A percentile compares a stretch with the other conserved stretches of the same genome.
Evolutionary conservation across 345 rosid species (phyloP).

Genomic region (Psidium friedrichsthalianum): DNA sequence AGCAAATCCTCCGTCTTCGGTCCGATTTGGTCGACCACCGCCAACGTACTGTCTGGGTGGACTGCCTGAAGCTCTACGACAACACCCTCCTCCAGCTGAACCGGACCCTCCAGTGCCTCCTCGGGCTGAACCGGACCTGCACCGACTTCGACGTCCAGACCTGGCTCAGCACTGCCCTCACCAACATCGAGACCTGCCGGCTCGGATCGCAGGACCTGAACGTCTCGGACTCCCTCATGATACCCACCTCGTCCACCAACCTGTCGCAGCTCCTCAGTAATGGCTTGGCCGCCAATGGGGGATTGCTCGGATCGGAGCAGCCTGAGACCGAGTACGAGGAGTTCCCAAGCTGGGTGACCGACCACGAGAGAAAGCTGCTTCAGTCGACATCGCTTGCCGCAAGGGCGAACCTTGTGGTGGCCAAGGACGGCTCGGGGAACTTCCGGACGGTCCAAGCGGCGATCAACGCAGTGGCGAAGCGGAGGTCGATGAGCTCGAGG

Average conservation of each 20-base stretch:
- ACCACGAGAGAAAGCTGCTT: constrained; percentile 19
- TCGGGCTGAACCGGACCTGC: constrained; percentile 4
- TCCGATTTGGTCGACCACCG: constrained; percentile 11
- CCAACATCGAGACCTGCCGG: constrained; percentile 64
- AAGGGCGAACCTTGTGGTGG: constrained; percentile 23
- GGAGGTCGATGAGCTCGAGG: constrained; percentile 32
- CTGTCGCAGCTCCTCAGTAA: constrained; percentile 27
- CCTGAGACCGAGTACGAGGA: not conserved
- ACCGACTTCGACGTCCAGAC: constrained; percentile 67
- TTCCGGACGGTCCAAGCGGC: constrained; percentile 13
- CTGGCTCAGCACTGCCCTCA: constrained; percentile 80
- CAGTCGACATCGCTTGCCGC: constrained; percentile 9
- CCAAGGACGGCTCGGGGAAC: constrained; percentile 24
- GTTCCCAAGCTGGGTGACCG: constrained; percentile 22
- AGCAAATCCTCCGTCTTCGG: constrained; percentile 12
- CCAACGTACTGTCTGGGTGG: constrained; percentile 40
- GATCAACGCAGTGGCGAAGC: constrained; percentile 37
- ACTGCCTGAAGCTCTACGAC: constrained; percentile 52
- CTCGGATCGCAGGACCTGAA: constrained; percentile 51
- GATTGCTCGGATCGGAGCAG: not conserved
- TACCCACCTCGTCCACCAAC: constrained; percentile 21
- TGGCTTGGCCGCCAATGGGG: constrained; percentile 23
- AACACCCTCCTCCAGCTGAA: constrained; percentile 51
- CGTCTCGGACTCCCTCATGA: constrained; percentile 31
- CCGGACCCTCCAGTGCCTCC: constrained; percentile 35